phyloP scores from a whole-genome alignment of 2,329 filamentous ascomycete genomes.

The Niveomyces coronatus region DNA sequence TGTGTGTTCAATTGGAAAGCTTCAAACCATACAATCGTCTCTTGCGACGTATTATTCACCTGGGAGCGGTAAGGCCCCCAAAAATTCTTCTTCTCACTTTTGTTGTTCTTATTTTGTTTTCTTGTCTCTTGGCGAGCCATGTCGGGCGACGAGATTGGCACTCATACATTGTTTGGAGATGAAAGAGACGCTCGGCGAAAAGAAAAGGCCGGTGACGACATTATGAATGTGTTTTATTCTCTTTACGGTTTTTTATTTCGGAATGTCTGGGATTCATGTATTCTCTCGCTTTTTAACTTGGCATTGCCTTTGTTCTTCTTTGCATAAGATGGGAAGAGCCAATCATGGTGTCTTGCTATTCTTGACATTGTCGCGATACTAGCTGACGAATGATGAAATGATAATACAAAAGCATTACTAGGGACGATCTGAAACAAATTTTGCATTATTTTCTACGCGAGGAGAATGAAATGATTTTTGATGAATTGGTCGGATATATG shows the following conservation, averaged over 20 bases:
- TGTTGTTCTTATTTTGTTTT: conserved; percentile 5
- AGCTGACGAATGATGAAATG: conserved; percentile 31
- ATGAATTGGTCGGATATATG: conserved; percentile 4
- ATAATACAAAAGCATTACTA: no score
- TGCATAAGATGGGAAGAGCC: conserved; percentile 1
- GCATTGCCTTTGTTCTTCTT: conserved; percentile 8
- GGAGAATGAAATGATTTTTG: no score
- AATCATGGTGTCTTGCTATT: conserved; percentile 8
- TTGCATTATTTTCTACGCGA: no score
- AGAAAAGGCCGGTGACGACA: conserved; percentile 16
- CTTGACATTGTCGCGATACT: conserved; percentile 21
- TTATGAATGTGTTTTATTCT: conserved; percentile 17
- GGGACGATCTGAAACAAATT: no score
- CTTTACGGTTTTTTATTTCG: no score
- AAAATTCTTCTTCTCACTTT: no score
- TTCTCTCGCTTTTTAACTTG: conserved; percentile 9
- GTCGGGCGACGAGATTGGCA: no score
- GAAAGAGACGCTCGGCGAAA: conserved; percentile 6
- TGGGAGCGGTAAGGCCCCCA: conserved; percentile 2
- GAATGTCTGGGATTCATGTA: no score
- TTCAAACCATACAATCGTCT: neutral
- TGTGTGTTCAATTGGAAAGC: neutral
- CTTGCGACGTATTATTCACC: conserved; percentile 1
- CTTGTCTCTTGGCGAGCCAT: neutral
- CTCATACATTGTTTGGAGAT: conserved; percentile 9